Base-by-base conservation (phyloP, 2,329 filamentous ascomycete species). In the Fusarium sp. region DNA sequence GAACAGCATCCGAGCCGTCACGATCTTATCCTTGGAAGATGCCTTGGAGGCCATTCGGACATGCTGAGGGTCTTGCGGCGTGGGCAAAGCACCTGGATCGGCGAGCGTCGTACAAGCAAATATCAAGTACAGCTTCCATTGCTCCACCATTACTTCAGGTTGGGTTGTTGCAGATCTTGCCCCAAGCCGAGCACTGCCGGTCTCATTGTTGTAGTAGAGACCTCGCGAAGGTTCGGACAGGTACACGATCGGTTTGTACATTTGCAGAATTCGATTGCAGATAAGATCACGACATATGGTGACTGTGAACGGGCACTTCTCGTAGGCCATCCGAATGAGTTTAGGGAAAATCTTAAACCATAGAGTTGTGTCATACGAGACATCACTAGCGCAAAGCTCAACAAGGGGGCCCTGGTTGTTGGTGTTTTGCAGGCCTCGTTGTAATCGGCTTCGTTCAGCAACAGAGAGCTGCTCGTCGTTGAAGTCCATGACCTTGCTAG, bases 311-410 rank as follows among this genome's bases (percentile, higher is more conserved):
- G 93, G 93, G 74, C 95, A 99, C 62, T 91, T 91, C 71, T 98
- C 93, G 75, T 93, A 97, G 62, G 94, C 93, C 71, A 97, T 91
- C 13, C 93, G 89, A 59, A 99, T 92, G 31, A 99, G 86, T 75
- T 98, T 98, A 6, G 96, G 97, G 75, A 99, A 99, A 19, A 98
- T 91, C 77, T 98, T 99, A 81, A 96, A 97, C 96, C 96, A 99
- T 14, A 99, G 82, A 0, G 94, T 97, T 4, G 93, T 91, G 77
- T 99, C 96, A 75, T 98, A 98, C 1, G 94, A 93, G 26, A 96
- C 90, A 73, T 98, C 96, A 80, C 96, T 98, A 72, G 93, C 95
- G 80, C 96, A 98, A 25, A 99, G 87, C 77, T 98, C 95, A 34
- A 98, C 92, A 19, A 99, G 83, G 4, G 93, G 95, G 67, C 93